Conservation (phyloP, 345 rosid genomes). For the Reutealis trisperma region DNA sequence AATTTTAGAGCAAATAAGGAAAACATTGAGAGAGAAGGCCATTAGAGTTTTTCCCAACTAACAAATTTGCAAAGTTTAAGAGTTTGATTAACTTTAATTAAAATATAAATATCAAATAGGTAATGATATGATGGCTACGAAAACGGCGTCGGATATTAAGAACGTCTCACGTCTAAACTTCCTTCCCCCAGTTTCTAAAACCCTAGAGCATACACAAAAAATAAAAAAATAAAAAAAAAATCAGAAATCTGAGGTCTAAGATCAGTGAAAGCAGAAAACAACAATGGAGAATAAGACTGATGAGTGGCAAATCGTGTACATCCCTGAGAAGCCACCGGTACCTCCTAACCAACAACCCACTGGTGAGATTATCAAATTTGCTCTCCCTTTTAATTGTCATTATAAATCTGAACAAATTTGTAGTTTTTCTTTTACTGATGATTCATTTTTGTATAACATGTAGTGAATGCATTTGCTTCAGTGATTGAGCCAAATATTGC, state of each 20-base stretch:
- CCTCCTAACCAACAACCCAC: slow-evolving; percentile 62
- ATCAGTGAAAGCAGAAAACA: background rate
- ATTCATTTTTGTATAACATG: background rate
- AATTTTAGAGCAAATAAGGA: no score
- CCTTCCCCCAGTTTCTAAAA: background rate
- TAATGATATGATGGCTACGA: no score
- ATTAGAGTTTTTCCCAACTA: no score
- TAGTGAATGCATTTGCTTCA: slow-evolving; percentile 71
- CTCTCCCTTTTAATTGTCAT: background rate
- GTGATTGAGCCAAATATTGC: slow-evolving; percentile 63
- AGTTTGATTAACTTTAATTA: no score
- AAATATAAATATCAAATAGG: no score
- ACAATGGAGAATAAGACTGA: slow-evolving; percentile 8
- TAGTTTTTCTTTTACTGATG: background rate
- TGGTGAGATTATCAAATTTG: slow-evolving; percentile 37
- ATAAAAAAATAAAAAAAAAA: no score
- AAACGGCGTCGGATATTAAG: no score
- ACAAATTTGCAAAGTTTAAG: no score
- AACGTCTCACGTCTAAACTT: no score
- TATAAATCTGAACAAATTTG: background rate
- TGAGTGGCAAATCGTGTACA: slow-evolving; percentile 43
- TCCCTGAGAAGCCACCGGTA: slow-evolving; percentile 56
- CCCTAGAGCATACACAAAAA: background rate
- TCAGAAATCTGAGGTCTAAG: background rate
- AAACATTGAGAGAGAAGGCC: no score